A percentile compares a stretch with the other conserved stretches of the same genome.
phyloP scores from a whole-genome alignment of 2,329 filamentous ascomycete species.

The Exophiala mesophila region DNA sequence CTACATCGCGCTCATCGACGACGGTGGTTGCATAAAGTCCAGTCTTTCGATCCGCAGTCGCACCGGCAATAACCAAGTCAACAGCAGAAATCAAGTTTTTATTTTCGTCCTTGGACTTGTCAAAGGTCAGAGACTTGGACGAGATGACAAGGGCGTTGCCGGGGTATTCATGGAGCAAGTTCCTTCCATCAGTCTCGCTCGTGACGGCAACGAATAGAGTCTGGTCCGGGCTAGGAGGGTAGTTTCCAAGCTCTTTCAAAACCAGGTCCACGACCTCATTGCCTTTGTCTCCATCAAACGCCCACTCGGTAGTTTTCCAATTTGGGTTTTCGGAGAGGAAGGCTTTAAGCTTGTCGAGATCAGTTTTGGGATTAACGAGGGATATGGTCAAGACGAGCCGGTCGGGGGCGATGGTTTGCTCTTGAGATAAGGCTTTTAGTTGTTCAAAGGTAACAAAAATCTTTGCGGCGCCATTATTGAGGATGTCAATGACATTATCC shows the following conservation, averaged over 20 bases:
- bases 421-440: slow-evolving; percentile 51
- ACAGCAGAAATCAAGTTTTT: slow-evolving; percentile 60
- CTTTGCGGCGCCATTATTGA: slow-evolving; percentile 79
- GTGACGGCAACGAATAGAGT: slow-evolving; percentile 34
- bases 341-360: slow-evolving; percentile 36
- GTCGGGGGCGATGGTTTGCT: slow-evolving; percentile 49
- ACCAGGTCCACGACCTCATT: slow-evolving; percentile 41
- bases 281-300: slow-evolving; percentile 27
- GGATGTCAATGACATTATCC: slow-evolving; percentile 71
- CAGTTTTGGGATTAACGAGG: slow-evolving; percentile 31
- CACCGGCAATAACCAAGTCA: slow-evolving; percentile 67
- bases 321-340: slow-evolving; percentile 35
- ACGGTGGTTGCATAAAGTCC: slow-evolving; percentile 86
- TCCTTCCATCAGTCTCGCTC: slow-evolving; percentile 19
- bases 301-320: slow-evolving; percentile 27
- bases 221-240: slow-evolving; percentile 31
- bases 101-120: slow-evolving; percentile 53
- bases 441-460: slow-evolving; percentile 74
- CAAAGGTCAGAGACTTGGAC: slow-evolving; percentile 63
- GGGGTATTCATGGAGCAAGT: slow-evolving; percentile 30
- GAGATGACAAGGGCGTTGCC: slow-evolving; percentile 56
- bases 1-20: slow-evolving; percentile 77
- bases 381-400: slow-evolving; percentile 54
- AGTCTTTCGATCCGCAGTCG: slow-evolving; percentile 76
- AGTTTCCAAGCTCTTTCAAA: slow-evolving; percentile 34